Conservation (phyloP, 176 grass and related monocot species). For the Oryza glumipatula region DNA sequence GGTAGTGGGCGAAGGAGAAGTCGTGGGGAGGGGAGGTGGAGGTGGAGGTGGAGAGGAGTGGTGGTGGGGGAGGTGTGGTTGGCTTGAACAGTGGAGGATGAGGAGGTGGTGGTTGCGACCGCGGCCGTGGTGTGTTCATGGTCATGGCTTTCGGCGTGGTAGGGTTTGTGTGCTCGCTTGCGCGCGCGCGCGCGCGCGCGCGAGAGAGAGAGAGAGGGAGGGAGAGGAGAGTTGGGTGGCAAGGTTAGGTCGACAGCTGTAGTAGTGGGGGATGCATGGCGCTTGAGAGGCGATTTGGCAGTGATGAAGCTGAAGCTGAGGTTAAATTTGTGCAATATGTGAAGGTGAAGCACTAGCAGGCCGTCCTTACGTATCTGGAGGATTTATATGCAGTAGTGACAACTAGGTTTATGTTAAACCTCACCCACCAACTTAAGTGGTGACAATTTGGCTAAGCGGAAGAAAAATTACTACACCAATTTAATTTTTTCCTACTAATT, state of each 20-base stretch:
- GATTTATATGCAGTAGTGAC: no score
- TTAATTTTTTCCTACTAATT: no score
- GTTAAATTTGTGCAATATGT: neutral
- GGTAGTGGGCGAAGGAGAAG: slow-evolving; percentile 59
- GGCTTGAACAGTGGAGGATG: slow-evolving; percentile 25
- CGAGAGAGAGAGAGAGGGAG: neutral
- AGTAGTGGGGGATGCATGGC: slow-evolving; percentile 21
- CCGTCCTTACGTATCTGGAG: no score
- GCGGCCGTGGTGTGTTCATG: slow-evolving; percentile 42
- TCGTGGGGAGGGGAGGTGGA: slow-evolving; percentile 42
- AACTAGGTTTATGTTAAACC: no score
- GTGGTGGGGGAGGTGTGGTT: slow-evolving; percentile 15
- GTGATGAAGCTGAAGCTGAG: neutral
- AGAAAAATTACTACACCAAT: no score
- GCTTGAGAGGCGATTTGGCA: neutral
- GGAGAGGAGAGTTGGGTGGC: slow-evolving; percentile 25
- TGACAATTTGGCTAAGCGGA: no score
- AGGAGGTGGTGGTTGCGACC: slow-evolving; percentile 39
- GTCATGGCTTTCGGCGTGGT: slow-evolving; percentile 49
- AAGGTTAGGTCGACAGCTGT: slow-evolving; percentile 52
- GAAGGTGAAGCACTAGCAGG: neutral
- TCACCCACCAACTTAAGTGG: no score
- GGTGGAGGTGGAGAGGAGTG: slow-evolving; percentile 12
- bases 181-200: neutral
- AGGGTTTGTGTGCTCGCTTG: slow-evolving; percentile 36